Conservation (phyloP, 139 green algal species). For the Coelastrella sp. region DNA sequence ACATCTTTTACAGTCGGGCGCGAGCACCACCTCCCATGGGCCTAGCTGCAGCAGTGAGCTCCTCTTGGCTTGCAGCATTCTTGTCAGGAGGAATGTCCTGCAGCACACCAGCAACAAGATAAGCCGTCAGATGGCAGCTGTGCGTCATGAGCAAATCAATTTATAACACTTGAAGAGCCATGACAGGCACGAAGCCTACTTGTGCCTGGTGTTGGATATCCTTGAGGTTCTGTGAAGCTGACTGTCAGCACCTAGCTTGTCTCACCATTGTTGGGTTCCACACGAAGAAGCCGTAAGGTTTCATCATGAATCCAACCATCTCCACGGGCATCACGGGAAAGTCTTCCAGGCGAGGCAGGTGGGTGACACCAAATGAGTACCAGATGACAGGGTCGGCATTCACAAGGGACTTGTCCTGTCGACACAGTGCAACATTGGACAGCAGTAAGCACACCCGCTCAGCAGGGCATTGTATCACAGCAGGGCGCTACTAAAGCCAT, state of each 20-base stretch:
- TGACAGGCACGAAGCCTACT: no score
- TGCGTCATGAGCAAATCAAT: no score
- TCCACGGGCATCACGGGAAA: conserved; percentile 86
- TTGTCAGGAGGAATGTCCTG: conserved; percentile 71
- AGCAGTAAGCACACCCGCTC: no score
- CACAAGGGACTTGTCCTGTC: conserved; percentile 67
- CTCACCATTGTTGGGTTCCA: conserved; percentile 75
- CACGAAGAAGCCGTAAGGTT: conserved; percentile 77
- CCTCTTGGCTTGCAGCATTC: conserved; percentile 66
- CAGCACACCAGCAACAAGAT: neutral
- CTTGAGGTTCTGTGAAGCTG: no score
- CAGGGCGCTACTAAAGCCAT: no score
- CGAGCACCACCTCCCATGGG: neutral
- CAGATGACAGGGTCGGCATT: conserved; percentile 85
- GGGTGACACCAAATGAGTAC: conserved; percentile 89
- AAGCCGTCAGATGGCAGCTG: no score
- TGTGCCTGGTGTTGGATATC: no score
- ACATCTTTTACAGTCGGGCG: conserved; percentile 17
- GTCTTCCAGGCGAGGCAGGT: conserved; percentile 79
- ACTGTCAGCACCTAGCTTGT: no score
- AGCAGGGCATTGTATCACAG: no score
- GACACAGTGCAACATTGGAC: neutral
- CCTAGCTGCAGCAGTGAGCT: neutral
- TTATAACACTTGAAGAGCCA: no score
- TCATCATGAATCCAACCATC: conserved; percentile 73